A percentile compares a stretch with the other conserved stretches of the same genome.
Evolutionary conservation across 768 basidiomycete genomes (phyloP).

Genomic region (Phallus indusiatus): DNA sequence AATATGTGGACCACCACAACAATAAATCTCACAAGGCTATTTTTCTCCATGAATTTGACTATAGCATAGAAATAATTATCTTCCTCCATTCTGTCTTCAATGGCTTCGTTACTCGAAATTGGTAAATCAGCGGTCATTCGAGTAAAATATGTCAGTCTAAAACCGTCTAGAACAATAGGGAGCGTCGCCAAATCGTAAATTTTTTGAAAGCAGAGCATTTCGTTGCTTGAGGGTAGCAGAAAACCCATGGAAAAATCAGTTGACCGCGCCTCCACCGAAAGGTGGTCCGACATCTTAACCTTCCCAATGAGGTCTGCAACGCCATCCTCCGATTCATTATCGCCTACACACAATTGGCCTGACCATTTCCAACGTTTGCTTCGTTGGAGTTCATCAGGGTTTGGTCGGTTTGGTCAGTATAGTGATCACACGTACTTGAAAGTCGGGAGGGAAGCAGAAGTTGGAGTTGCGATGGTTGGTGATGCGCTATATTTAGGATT

Average conservation of each 20-base stretch:
- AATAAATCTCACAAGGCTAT: slow-evolving; percentile 34
- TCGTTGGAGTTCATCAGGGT: not conserved
- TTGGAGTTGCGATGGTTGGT: not conserved
- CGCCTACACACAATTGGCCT: slow-evolving; percentile 1
- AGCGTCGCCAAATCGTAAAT: not conserved
- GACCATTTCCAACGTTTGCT: slow-evolving; percentile 8
- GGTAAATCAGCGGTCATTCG: not conserved
- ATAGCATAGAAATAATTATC: slow-evolving; percentile 18
- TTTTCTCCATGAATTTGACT: slow-evolving; percentile 35
- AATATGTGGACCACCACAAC: slow-evolving; percentile 2
- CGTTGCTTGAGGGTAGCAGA: not conserved
- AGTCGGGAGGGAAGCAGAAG: not conserved
- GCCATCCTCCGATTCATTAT: slow-evolving; percentile 4
- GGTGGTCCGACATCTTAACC: not conserved
- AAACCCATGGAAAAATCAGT: not conserved
- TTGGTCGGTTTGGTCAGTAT: not conserved
- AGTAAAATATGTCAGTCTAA: slow-evolving; percentile 2
- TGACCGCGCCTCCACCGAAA: not conserved
- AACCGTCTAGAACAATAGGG: not conserved
- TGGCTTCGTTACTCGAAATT: not conserved
- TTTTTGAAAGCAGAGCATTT: not conserved
- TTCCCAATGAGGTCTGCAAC: slow-evolving; percentile 1
- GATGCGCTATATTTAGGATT: not conserved
- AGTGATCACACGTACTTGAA: not conserved
- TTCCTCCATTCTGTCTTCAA: not conserved